These are phyloP conservation scores for Fusarium equiseti DNA, from an alignment of 2,329 filamentous ascomycete species.

Conservation along the genomic window DNA sequence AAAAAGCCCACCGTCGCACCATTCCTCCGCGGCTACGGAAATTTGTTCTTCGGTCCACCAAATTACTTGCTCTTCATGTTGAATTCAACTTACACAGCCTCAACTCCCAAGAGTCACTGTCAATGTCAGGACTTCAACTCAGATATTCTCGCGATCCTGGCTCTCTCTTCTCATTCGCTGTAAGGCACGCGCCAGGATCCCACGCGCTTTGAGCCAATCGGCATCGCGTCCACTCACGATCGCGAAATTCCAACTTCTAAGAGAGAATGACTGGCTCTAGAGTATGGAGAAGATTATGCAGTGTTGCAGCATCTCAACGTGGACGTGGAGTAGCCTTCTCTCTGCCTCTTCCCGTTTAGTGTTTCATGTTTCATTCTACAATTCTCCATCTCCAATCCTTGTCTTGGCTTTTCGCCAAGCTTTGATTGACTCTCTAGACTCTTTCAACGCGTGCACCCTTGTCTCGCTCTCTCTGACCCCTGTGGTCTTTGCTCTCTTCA, in stretches of 20 bases:
- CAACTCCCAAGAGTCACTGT: background rate
- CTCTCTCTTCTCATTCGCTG: constrained; percentile 39
- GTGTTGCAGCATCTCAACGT: background rate
- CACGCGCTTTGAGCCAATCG: constrained; percentile 36
- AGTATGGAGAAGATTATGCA: constrained; percentile 25
- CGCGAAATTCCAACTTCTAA: constrained; percentile 3
- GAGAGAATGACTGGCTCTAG: constrained; percentile 29
- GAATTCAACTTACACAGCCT: constrained; percentile 34
- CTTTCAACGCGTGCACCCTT: constrained; percentile 21
- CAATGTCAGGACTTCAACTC: background rate
- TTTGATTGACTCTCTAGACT: constrained; percentile 25
- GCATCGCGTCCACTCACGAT: constrained; percentile 24
- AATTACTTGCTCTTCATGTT: constrained; percentile 3
- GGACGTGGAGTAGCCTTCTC: constrained; percentile 23
- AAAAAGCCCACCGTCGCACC: constrained; percentile 39
- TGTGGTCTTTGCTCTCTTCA: no score
- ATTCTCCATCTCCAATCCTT: constrained; percentile 28
- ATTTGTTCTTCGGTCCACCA: constrained; percentile 40
- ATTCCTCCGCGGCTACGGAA: constrained; percentile 44
- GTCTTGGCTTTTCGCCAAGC: constrained; percentile 14
- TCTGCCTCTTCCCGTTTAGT: constrained; percentile 31
- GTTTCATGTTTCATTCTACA: constrained; percentile 40
- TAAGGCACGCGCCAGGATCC: constrained; percentile 40
- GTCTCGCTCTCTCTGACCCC: constrained; percentile 6
- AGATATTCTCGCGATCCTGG: constrained; percentile 13